phyloP scores from a whole-genome alignment of 73 alveolate species.

The Paramecium primaurelia region DNA sequence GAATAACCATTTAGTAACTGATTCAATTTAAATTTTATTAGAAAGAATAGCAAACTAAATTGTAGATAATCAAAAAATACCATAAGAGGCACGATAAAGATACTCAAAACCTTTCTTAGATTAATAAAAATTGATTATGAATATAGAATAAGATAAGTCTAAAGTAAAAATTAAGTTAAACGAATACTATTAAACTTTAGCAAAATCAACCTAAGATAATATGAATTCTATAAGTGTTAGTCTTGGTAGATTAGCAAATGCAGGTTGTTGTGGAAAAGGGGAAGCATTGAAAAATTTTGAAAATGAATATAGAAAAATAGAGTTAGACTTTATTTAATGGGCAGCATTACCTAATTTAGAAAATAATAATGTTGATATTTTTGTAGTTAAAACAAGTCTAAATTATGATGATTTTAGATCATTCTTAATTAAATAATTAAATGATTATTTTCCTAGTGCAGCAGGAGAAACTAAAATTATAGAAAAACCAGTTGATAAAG shows the following conservation, averaged over 20 bases:
- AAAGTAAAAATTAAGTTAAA: conserved; percentile 29
- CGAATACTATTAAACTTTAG: background rate
- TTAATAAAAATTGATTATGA: background rate
- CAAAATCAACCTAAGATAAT: background rate
- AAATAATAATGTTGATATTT: background rate
- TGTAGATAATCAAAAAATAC: background rate
- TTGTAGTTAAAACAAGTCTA: background rate
- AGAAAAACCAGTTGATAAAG: conserved; percentile 1
- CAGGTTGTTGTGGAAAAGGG: conserved; percentile 45
- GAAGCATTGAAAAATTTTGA: background rate
- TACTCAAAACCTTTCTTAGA: background rate
- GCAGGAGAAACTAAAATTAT: conserved; percentile 29
- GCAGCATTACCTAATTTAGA: conserved; percentile 13
- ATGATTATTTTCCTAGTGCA: conserved; percentile 1
- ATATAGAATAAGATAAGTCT: background rate
- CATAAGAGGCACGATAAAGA: background rate
- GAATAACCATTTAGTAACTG: conserved; percentile 24
- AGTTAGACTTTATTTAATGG: background rate
- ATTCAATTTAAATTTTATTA: background rate
- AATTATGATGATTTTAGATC: background rate
- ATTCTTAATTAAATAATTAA: background rate
- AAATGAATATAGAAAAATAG: conserved; percentile 9
- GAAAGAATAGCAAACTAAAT: background rate
- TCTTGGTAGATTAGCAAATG: background rate
- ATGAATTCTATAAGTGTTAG: background rate